Evolutionary conservation across 2,329 filamentous ascomycete species (phyloP).

Genomic region (Aspergillus bombycis): DNA sequence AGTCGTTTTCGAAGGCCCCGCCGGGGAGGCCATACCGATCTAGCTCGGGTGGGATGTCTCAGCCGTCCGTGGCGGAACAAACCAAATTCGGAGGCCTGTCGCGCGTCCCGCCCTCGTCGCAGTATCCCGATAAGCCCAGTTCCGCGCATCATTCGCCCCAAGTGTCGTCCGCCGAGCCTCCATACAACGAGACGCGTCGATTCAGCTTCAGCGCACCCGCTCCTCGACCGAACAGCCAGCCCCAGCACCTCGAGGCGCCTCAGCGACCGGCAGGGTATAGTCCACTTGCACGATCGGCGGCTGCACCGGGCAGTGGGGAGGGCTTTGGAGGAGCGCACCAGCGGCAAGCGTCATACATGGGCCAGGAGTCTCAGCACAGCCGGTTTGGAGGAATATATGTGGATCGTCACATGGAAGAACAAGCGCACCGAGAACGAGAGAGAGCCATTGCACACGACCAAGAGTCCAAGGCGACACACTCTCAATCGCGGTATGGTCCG

Average conservation of each 20-base stretch:
- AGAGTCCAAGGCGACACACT: constrained; percentile 32
- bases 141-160: constrained; percentile 40
- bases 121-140: constrained; percentile 40
- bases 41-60: constrained; percentile 37
- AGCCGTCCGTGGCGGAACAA: constrained; percentile 32
- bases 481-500: constrained; percentile 33
- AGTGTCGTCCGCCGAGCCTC: constrained; percentile 36
- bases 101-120: constrained; percentile 32
- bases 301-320: constrained; percentile 27
- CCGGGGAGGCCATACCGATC: constrained; percentile 40
- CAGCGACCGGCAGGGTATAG: constrained; percentile 40
- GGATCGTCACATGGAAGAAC: constrained; percentile 42
- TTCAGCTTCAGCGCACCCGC: constrained; percentile 49
- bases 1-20: constrained; percentile 56
- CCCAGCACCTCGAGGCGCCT: constrained; percentile 40
- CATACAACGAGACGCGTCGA: constrained; percentile 42
- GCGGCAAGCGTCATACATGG: constrained; percentile 33
- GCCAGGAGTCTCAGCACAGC: constrained; percentile 34
- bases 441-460: constrained; percentile 31
- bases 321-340: constrained; percentile 27
- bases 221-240: constrained; percentile 47
- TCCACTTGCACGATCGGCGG: constrained; percentile 34
- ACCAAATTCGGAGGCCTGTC: constrained; percentile 36
- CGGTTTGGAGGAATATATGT: constrained; percentile 38
- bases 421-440: constrained; percentile 39